These are phyloP conservation scores for Musa acuminata DNA, from an alignment of 176 grass and related monocot genomes.

Conservation along the genomic window DNA sequence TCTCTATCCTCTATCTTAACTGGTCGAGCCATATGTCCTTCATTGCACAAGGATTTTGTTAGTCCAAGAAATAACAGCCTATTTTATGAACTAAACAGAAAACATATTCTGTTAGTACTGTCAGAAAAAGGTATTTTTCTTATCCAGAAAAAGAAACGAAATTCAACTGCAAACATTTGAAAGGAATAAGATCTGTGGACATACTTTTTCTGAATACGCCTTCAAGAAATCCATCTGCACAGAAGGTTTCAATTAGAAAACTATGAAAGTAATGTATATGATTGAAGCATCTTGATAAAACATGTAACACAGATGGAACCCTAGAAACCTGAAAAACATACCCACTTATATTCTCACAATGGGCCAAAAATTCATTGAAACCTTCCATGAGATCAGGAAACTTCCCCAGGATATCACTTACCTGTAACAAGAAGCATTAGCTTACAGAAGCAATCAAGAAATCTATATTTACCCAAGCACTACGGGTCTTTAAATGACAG, in stretches of 20 bases:
- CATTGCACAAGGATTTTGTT: conserved; percentile 21
- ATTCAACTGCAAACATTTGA: not conserved
- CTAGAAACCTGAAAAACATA: not conserved
- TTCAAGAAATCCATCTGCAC: conserved; percentile 74
- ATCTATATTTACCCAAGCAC: too few species aligned
- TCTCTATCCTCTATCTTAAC: conserved; percentile 66
- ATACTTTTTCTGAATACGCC: conserved; percentile 67
- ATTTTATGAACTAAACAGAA: not conserved
- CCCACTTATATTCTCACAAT: conserved; percentile 71
- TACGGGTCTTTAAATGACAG: too few species aligned
- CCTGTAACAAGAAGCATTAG: conserved; percentile 23
- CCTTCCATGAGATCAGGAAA: conserved; percentile 57
- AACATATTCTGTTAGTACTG: not conserved
- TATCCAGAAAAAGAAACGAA: conserved; percentile 2
- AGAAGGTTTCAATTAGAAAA: conserved; percentile 17
- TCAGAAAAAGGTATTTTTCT: not conserved
- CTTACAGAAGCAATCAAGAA: not conserved
- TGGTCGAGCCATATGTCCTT: conserved; percentile 38
- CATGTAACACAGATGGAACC: too few species aligned
- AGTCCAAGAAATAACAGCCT: not conserved
- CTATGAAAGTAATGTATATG: not conserved
- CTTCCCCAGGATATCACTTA: conserved; percentile 54
- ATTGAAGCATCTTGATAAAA: conserved; percentile 20
- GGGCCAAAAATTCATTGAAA: conserved; percentile 60
- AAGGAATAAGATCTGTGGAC: conserved; percentile 1